A percentile compares a stretch with the other conserved stretches of the same genome.
Evolutionary conservation across 768 basidiomycete genomes (phyloP).

Genomic region (Tricholoma terreum): DNA sequence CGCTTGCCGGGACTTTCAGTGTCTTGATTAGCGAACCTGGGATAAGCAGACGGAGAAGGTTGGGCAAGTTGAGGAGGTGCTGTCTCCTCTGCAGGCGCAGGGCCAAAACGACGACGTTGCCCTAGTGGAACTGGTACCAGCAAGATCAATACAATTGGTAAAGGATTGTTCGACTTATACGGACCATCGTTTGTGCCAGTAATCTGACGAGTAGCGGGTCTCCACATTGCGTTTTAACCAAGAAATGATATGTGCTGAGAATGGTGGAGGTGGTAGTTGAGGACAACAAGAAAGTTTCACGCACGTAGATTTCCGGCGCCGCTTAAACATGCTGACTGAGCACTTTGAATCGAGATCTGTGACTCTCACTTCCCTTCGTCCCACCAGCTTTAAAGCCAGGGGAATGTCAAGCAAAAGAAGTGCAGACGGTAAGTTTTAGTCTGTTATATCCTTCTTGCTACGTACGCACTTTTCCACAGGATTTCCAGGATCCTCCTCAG

Average conservation of each 20-base stretch:
- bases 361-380: not conserved
- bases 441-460: not conserved
- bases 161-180: slow-evolving; percentile 21
- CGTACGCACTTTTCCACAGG: slow-evolving; percentile 9
- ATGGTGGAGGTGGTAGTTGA: slow-evolving; percentile 24
- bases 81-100: slow-evolving; percentile 76
- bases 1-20: slow-evolving; percentile 54
- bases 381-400: not conserved
- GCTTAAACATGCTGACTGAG: slow-evolving; percentile 28
- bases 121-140: slow-evolving; percentile 68
- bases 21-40: slow-evolving; percentile 58
- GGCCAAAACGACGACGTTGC: slow-evolving; percentile 87
- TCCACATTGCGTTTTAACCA: slow-evolving; percentile 66
- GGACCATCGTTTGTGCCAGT: slow-evolving; percentile 91
- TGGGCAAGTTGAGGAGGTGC: slow-evolving; percentile 84
- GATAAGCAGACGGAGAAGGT: slow-evolving; percentile 83
- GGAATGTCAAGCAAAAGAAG: slow-evolving; percentile 36
- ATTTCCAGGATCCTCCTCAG: slow-evolving; percentile 29
- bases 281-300: slow-evolving; percentile 23
- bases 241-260: slow-evolving; percentile 29
- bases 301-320: slow-evolving; percentile 31
- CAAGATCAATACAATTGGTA: slow-evolving; percentile 7
- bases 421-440: slow-evolving; percentile 35
- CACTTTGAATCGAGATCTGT: not conserved
- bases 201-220: slow-evolving; percentile 83